Evolutionary conservation across 108 stramenopile genomes (phyloP), one percentile per base, ranked within the genome.

Genomic region (Nannochloropsis oceanica): DNA sequence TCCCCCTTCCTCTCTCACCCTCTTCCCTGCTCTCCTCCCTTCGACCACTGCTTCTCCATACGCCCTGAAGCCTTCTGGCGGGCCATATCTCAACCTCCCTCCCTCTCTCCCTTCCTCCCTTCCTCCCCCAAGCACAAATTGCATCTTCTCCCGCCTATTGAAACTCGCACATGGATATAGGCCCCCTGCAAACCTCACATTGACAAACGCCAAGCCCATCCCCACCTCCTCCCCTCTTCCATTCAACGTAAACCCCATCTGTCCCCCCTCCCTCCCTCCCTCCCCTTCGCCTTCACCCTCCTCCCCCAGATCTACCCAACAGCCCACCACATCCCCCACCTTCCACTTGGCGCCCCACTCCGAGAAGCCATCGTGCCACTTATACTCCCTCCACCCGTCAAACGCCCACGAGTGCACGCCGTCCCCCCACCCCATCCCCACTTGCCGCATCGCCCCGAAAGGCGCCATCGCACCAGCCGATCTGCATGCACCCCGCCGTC

Each of bases 281-380:
- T n/a, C 25, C 25, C 43, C 59, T 44, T 24, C 46, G 24, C 89
- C 92, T 79, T 92, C 86, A 86, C 96, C 97, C 34, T 34, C 34
- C 34, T 5, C 34, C 34, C 34, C 34, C 91, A 96, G 91, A 85
- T 97, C 97, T 26, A 96, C 93, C 22, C 94, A 85, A 80, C 93
- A 94, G 13, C 97, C 95, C 84, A 97, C 90, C 46, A 95, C 92
- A 85, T 96, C 95, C 24, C 94, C 95, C 86, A 94, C 94, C 26
- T 92, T 87, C 97, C 97, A 98, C 82, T 93, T 90, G 79, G 94
- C 95, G 25, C 97, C 97, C 96, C 96, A 98, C 81, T 95, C 94
- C 34, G 94, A 93, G 43, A 93, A 93, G 25, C 84, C 92, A 50
- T 92, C 89, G 88, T 98, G 95, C 97, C 97, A 98, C 25, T 93